Conservation (phyloP, 495 filamentous ascomycete genomes). For the Barbatosphaeria neglecta region DNA sequence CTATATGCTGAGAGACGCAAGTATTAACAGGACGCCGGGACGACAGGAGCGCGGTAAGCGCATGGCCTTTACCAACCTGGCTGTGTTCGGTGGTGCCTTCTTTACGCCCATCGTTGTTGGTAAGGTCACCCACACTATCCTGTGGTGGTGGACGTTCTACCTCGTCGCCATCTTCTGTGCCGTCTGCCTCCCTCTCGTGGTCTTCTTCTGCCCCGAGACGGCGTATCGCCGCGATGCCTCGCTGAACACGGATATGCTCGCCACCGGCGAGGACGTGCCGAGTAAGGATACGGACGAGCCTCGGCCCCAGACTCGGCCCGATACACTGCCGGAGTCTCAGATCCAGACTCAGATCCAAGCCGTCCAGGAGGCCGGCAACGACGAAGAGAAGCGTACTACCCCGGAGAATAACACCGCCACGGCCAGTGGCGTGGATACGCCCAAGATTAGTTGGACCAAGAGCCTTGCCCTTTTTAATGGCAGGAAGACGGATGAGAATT, state of each 20-base stretch:
- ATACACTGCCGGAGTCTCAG: not conserved
- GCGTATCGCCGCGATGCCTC: constrained; percentile 54
- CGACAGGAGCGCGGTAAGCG: constrained; percentile 72
- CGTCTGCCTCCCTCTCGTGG: constrained; percentile 48
- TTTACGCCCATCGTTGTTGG: constrained; percentile 83
- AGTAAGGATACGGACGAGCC: not conserved
- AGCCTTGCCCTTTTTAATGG: constrained; percentile 67
- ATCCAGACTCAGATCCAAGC: not conserved
- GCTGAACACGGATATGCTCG: constrained; percentile 47
- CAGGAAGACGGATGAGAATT: constrained; percentile 52
- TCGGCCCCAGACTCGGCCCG: not conserved
- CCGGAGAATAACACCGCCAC: not conserved
- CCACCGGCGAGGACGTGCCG: constrained; percentile 3
- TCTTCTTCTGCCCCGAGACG: constrained; percentile 80
- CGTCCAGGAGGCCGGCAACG: not conserved
- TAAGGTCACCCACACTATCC: constrained; percentile 63
- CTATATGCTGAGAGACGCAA: too few relatives aligned
- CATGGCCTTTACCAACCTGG: constrained; percentile 84
- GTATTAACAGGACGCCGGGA: too few relatives aligned
- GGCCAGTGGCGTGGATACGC: not conserved
- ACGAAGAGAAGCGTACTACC: not conserved
- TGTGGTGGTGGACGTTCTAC: constrained; percentile 73
- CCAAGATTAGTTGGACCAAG: constrained; percentile 41
- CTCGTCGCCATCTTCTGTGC: constrained; percentile 61
- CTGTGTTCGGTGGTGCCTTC: constrained; percentile 84